Evolutionary conservation across 2,329 filamentous ascomycete genomes (phyloP), one percentile per base, ranked within the genome.

Genomic region (Aspergillus sp.): DNA sequence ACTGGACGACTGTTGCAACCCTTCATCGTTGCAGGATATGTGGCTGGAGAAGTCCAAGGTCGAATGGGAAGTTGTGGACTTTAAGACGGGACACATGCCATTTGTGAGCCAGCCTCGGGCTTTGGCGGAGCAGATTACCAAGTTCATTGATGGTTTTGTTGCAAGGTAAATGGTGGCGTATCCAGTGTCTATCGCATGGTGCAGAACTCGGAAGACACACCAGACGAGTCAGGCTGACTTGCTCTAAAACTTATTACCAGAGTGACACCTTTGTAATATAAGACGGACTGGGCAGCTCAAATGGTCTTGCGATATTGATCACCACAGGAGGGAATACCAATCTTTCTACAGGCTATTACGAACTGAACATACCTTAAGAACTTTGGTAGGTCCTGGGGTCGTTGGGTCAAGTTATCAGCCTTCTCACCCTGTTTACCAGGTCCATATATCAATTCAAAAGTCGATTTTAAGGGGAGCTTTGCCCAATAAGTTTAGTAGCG

Each of bases 11-110:
- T 53, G 55, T 31, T 57, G 49, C 16, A 57, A 57, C 26, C 55
- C 55, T 39, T 46, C 39, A 5, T 53, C 42, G 1, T 53, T 57
- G 55, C 55, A 57, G 55, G 50, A 57, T 42, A 24, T 49, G 16
- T 57, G 55, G 55, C 14, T 57, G 55, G 55, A 53, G 42, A 57
- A 57, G 42, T 57, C 55, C 29, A 57, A 57, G 55, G 55, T 57
- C 16, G 29, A 53, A 22, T 57, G 55, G 55, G 50, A 57, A 4
- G 55, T 57, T 14, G 55, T 57, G 55, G 55, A 57, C 14, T 57
- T 57, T n/a, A 53, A 57, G 55, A 31, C 55, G 7, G 55, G 55
- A 9, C 55, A 57, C 26, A 57, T 57, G 55, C 55, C 55, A 5
- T 57, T 57, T 49, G 26, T 53, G 26, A 57, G 55, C 29, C 55